Evolutionary conservation across 75 land plant species (phyloP).

Genomic region (Sequoiadendron giganteum): DNA sequence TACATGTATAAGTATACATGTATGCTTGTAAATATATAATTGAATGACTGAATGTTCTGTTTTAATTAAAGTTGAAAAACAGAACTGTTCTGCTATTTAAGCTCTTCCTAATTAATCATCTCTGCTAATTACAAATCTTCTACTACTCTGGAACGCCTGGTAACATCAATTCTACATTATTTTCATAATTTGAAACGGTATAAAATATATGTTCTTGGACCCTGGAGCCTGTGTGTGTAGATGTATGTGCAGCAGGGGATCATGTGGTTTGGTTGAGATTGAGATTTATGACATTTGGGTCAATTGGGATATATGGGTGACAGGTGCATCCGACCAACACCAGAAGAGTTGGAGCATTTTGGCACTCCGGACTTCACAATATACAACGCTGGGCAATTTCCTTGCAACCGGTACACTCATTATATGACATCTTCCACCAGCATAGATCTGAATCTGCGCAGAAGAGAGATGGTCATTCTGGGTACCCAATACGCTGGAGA

Average conservation of each 20-base stretch:
- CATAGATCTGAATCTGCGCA: slow-evolving; percentile 87
- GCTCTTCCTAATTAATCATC: no score
- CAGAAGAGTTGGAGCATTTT: slow-evolving; percentile 98
- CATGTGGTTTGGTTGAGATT: no score
- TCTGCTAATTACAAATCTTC: neutral
- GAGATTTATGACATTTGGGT: slow-evolving; percentile 5
- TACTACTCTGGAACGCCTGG: neutral
- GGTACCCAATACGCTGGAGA: slow-evolving; percentile 99
- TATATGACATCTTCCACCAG: slow-evolving; percentile 99
- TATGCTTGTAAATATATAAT: neutral
- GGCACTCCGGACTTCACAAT: slow-evolving; percentile 99
- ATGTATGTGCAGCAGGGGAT: neutral
- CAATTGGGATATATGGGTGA: slow-evolving; percentile 37
- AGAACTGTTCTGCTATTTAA: no score
- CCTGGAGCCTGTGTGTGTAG: neutral
- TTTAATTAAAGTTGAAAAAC: no score
- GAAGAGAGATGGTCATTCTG: slow-evolving; percentile 97
- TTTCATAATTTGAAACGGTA: no score
- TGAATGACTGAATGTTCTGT: neutral
- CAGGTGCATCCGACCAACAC: slow-evolving; percentile 99
- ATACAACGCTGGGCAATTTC: slow-evolving; percentile 97
- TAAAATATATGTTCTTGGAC: no score
- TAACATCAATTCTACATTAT: no score
- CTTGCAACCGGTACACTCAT: slow-evolving; percentile 96
- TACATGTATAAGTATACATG: neutral